phyloP scores from a whole-genome alignment of 108 stramenopile genomes.

The Fragilariopsis cylindrus region DNA sequence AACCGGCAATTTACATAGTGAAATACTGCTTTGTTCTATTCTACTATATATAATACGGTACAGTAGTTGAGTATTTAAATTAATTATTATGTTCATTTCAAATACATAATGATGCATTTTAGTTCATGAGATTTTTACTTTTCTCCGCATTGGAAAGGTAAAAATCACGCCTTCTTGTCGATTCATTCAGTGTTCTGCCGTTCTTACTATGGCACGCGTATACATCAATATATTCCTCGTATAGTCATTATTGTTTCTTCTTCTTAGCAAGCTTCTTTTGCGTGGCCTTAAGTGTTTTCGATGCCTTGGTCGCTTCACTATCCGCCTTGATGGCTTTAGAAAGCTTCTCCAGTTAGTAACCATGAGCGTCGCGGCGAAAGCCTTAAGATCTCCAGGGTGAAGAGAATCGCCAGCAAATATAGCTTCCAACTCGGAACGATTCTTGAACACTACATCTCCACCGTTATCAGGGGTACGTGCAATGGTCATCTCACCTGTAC shows the following conservation, averaged over 20 bases:
- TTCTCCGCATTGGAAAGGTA: too few relatives aligned
- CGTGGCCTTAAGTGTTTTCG: conserved; percentile 81
- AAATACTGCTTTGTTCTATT: too few relatives aligned
- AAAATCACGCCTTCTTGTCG: too few relatives aligned
- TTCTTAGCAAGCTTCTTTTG: conserved; percentile 84
- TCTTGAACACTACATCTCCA: conserved; percentile 81
- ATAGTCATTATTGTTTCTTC: conserved; percentile 49
- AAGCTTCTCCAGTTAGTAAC: conserved; percentile 84
- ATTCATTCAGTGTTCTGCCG: too few relatives aligned
- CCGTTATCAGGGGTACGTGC: conserved; percentile 81
- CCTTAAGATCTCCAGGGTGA: conserved; percentile 97
- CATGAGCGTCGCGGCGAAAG: conserved; percentile 69
- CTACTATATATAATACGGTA: too few relatives aligned
- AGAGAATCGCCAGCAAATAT: conserved; percentile 85
- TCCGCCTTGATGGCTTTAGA: conserved; percentile 83
- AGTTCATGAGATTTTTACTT: too few relatives aligned
- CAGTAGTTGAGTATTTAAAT: too few relatives aligned
- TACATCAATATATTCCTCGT: too few relatives aligned
- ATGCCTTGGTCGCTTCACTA: conserved; percentile 77
- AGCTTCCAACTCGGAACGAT: conserved; percentile 65
- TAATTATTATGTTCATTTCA: too few relatives aligned
- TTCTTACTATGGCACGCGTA: too few relatives aligned
- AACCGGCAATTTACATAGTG: too few relatives aligned
- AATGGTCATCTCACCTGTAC: conserved; percentile 52
- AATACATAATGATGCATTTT: too few relatives aligned